These are phyloP conservation scores for Monilinia vaccinii-corymbosi DNA, from an alignment of 2,329 filamentous ascomycete species.

Conservation along the genomic window DNA sequence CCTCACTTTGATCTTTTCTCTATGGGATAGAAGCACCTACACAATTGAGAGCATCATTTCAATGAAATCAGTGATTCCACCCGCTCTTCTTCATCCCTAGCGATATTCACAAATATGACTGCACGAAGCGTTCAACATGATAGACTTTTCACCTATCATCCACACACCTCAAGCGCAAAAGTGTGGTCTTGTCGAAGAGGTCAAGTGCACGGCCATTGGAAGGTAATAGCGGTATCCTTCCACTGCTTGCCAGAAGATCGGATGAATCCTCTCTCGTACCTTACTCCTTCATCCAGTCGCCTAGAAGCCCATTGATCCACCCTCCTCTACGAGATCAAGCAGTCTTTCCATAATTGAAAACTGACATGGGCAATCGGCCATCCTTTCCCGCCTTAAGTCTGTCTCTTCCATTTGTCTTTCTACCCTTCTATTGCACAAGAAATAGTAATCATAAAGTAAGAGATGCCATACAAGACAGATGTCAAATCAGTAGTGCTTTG, in stretches of 20 bases:
- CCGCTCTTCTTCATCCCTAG: too few relatives aligned
- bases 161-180: neutral
- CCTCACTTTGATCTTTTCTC: neutral
- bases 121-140: neutral
- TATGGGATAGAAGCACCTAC: neutral
- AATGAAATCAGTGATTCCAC: neutral
- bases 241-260: neutral
- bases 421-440: neutral
- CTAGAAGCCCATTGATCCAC: accelerated
- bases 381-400: neutral
- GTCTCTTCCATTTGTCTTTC: neutral
- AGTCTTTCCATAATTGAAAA: neutral
- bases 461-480: too few relatives aligned
- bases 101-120: neutral
- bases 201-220: neutral
- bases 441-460: too few relatives aligned
- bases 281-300: neutral
- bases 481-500: neutral
- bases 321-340: neutral
- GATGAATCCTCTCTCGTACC: too few relatives aligned
- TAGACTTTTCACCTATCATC: neutral
- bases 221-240: neutral
- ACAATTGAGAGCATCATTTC: neutral
- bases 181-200: neutral
- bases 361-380: neutral